Percentiles rank a stretch among this genome's conserved stretches.
Evolutionary conservation across 2,329 filamentous ascomycete genomes (phyloP).

Genomic region (Aschersonia sp.): DNA sequence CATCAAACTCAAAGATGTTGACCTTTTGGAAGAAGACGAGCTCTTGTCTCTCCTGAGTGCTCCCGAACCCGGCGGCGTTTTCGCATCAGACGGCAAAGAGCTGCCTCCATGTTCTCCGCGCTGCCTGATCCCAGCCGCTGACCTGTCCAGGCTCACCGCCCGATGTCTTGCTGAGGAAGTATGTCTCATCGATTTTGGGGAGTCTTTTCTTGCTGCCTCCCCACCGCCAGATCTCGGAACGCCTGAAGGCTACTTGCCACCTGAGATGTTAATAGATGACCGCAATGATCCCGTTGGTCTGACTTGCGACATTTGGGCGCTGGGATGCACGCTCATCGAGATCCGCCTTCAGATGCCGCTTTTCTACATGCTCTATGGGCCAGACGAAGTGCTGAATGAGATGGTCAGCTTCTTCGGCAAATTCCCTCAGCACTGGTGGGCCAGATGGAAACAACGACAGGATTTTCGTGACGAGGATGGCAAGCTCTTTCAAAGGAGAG

Average conservation of each 20-base stretch:
- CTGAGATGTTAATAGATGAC: conserved; percentile 6
- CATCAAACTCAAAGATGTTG: conserved; percentile 7
- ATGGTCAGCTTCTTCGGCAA: conserved; percentile 16
- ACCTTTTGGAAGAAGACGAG: conserved; percentile 10
- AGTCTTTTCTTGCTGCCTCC: conserved; percentile 7
- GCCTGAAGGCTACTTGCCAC: conserved; percentile 13
- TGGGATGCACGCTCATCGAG: conserved; percentile 18
- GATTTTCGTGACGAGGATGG: conserved; percentile 11
- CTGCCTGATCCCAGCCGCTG: conserved; percentile 10
- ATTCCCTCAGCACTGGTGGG: conserved; percentile 16
- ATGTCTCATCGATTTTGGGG: conserved; percentile 11
- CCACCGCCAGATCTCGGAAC: conserved; percentile 11
- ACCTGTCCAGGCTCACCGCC: neutral
- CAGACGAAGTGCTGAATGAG: conserved; percentile 13
- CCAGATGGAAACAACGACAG: conserved; percentile 11
- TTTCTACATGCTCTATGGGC: conserved; percentile 13
- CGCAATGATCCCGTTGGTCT: conserved; percentile 5
- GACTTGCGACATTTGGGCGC: conserved; percentile 16
- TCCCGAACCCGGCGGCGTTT: conserved; percentile 3
- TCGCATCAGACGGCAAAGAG: conserved; percentile 1
- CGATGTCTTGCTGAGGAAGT: conserved; percentile 7
- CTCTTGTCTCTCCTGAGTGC: conserved; percentile 7
- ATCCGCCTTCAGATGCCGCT: conserved; percentile 14
- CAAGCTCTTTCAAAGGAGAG: neutral
- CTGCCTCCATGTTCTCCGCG: conserved; percentile 7